A percentile compares a stretch with the other conserved stretches of the same genome.
Conservation (phyloP, 257 asterid species). For the Sherardia arvensis region DNA sequence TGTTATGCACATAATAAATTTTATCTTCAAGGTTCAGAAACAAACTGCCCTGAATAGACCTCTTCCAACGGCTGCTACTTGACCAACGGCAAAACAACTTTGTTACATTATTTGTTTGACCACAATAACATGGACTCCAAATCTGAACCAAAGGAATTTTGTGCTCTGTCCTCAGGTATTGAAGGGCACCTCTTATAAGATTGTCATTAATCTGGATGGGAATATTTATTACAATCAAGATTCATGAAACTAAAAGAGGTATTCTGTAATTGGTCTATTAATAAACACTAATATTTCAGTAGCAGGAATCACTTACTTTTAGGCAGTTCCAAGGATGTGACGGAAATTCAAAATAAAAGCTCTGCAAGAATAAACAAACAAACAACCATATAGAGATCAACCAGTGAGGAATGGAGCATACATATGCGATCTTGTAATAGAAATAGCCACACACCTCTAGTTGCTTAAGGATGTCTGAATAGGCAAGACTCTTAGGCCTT, state of each 20-base stretch:
- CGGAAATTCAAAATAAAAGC: not conserved
- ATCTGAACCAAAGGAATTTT: not conserved
- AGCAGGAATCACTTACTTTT: not conserved
- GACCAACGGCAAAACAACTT: not conserved
- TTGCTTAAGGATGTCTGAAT: too few species aligned
- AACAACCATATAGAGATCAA: not conserved
- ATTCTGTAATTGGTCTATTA: not conserved
- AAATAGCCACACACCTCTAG: not conserved
- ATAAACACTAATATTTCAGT: not conserved
- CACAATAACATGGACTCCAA: not conserved
- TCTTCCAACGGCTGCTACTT: too few species aligned
- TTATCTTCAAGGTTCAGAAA: too few species aligned
- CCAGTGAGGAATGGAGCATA: too few species aligned
- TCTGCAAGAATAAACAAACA: too few species aligned
- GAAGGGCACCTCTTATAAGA: too few species aligned
- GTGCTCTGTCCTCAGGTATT: not conserved
- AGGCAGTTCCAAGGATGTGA: not conserved
- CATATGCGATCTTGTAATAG: not conserved
- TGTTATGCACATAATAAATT: not conserved
- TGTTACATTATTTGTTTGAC: not conserved
- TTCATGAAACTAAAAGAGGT: not conserved
- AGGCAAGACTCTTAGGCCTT: not conserved
- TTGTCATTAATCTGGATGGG: not conserved
- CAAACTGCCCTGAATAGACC: too few species aligned
- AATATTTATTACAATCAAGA: not conserved